These are phyloP conservation scores for Rhodotorula sphaerocarpa DNA, from an alignment of 768 basidiomycete species.

Conservation along the genomic window DNA sequence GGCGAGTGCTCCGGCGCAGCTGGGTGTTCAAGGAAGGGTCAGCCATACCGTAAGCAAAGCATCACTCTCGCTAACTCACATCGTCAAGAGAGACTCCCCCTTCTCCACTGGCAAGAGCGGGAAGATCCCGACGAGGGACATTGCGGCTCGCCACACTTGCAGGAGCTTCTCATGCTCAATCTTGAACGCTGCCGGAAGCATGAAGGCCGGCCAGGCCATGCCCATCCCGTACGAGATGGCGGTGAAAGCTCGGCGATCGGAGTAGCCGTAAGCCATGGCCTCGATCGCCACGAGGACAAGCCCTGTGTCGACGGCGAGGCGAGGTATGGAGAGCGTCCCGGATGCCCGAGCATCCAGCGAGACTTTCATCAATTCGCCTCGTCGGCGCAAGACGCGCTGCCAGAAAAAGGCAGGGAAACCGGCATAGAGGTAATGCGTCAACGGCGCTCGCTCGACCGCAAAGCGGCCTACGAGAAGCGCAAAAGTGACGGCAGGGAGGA, in stretches of 20 bases:
- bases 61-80: slow-evolving; percentile 49
- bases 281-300: neutral
- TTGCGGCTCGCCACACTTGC: slow-evolving; percentile 50
- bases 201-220: slow-evolving; percentile 55
- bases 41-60: neutral
- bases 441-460: slow-evolving; percentile 57
- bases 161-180: slow-evolving; percentile 45
- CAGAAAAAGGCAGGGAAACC: slow-evolving; percentile 71
- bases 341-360: no score
- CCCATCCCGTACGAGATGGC: slow-evolving; percentile 59
- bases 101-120: slow-evolving; percentile 67
- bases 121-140: slow-evolving; percentile 57
- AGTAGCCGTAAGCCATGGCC: slow-evolving; percentile 51
- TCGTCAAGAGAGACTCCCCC: slow-evolving; percentile 53
- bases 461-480: slow-evolving; percentile 51
- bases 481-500: slow-evolving; percentile 50
- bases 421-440: slow-evolving; percentile 67
- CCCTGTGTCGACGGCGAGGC: neutral
- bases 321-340: slow-evolving; percentile 7
- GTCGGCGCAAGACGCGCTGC: slow-evolving; percentile 44
- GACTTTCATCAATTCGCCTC: neutral
- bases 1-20: slow-evolving; percentile 4
- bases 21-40: neutral
- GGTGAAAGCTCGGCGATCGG: slow-evolving; percentile 61
- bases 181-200: slow-evolving; percentile 41